phyloP scores from a whole-genome alignment of 495 filamentous ascomycete species.

The Neurospora sp. region DNA sequence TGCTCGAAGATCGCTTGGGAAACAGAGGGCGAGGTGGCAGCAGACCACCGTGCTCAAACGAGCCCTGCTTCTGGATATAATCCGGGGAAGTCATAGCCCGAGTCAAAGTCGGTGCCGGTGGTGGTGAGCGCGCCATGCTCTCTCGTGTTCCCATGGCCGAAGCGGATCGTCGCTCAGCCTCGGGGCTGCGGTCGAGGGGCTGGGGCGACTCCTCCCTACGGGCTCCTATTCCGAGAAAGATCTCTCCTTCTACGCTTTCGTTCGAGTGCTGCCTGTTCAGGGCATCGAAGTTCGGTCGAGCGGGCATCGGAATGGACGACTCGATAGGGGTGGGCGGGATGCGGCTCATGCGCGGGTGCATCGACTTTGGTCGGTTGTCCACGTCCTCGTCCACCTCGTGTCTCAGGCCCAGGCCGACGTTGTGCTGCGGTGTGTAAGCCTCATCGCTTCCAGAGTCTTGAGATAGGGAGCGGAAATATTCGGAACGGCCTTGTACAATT shows the following conservation, averaged over 20 bases:
- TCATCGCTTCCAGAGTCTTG: conserved; percentile 33
- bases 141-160: conserved; percentile 13
- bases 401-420: conserved; percentile 35
- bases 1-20: conserved; percentile 36
- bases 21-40: conserved; percentile 36
- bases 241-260: conserved; percentile 19
- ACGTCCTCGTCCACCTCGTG: conserved; percentile 50
- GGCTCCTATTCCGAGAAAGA: conserved; percentile 29
- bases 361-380: conserved; percentile 51
- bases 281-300: conserved; percentile 23
- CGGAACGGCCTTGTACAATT: conserved; percentile 58
- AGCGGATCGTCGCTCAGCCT: conserved; percentile 7
- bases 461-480: conserved; percentile 58
- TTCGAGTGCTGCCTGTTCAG: conserved; percentile 22
- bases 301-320: conserved; percentile 27
- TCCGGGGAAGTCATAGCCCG: conserved; percentile 25
- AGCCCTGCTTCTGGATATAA: conserved; percentile 25
- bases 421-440: conserved; percentile 20
- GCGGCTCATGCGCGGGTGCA: conserved; percentile 63
- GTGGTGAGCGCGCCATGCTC: conserved; percentile 9
- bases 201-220: conserved; percentile 36
- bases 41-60: conserved; percentile 30
- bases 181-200: conserved; percentile 15
- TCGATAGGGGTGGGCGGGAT: conserved; percentile 46
- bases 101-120: conserved; percentile 5